phyloP scores from a whole-genome alignment of 768 basidiomycete genomes.

The Auricularia heimuer region DNA sequence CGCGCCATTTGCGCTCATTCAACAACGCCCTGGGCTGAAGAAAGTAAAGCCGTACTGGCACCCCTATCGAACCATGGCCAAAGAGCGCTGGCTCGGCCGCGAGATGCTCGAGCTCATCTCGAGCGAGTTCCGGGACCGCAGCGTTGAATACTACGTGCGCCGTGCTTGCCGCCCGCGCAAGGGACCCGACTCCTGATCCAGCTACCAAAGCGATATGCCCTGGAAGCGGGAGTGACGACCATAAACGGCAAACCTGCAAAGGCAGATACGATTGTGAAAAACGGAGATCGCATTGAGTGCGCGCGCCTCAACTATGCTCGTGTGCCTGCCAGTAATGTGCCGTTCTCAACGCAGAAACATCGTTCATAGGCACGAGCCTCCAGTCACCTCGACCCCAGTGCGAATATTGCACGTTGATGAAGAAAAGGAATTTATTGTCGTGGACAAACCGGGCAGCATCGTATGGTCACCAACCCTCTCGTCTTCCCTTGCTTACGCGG shows the following conservation, averaged over 20 bases:
- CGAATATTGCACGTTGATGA: slow-evolving; percentile 69
- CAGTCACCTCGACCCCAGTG: slow-evolving; percentile 77
- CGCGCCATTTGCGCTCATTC: neutral
- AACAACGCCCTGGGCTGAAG: slow-evolving; percentile 43
- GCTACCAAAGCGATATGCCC: slow-evolving; percentile 42
- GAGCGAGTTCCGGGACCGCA: slow-evolving; percentile 88
- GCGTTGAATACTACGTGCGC: slow-evolving; percentile 92
- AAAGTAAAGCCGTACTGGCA: slow-evolving; percentile 88
- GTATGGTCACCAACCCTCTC: slow-evolving; percentile 41
- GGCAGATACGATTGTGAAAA: slow-evolving; percentile 66
- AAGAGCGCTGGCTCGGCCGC: slow-evolving; percentile 79
- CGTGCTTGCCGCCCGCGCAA: neutral
- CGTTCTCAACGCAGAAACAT: slow-evolving; percentile 52
- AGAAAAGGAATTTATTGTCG: slow-evolving; percentile 76
- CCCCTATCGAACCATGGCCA: slow-evolving; percentile 88
- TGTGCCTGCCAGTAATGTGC: slow-evolving; percentile 3
- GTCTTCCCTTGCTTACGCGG: neutral
- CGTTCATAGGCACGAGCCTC: slow-evolving; percentile 95
- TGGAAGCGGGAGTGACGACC: slow-evolving; percentile 92
- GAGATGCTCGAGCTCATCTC: slow-evolving; percentile 87
- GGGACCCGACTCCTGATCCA: neutral
- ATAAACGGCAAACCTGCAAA: slow-evolving; percentile 84
- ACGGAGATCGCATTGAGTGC: slow-evolving; percentile 87
- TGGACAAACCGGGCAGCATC: slow-evolving; percentile 95
- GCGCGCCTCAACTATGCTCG: slow-evolving; percentile 18